These are phyloP conservation scores for Fusarium albosuccineum DNA, from an alignment of 2,329 filamentous ascomycete genomes.

Conservation along the genomic window DNA sequence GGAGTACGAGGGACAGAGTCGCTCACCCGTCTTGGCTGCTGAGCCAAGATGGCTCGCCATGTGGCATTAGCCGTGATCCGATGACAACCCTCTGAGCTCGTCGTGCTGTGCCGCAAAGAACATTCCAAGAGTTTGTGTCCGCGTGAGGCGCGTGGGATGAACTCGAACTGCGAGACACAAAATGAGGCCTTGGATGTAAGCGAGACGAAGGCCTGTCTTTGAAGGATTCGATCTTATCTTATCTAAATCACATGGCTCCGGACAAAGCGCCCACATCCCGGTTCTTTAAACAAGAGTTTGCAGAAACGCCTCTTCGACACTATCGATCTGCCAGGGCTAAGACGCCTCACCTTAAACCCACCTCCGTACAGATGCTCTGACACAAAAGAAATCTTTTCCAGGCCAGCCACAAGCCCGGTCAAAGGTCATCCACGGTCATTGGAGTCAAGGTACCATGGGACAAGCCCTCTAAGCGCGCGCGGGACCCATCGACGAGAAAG, in stretches of 20 bases:
- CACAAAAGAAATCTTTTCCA: constrained; percentile 1
- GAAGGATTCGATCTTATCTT: constrained; percentile 9
- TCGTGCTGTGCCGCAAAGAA: background rate
- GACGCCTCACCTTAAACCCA: constrained; percentile 17
- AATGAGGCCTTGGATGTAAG: background rate
- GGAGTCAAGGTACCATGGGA: background rate
- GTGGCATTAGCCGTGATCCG: background rate
- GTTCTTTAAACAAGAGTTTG: background rate
- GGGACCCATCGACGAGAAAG: background rate
- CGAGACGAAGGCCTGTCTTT: background rate
- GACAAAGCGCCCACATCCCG: background rate
- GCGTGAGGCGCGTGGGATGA: background rate
- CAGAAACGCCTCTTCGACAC: background rate
- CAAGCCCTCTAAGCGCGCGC: background rate
- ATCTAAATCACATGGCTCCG: background rate
- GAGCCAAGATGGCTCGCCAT: background rate
- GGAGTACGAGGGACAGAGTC: background rate
- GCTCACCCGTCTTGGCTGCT: background rate
- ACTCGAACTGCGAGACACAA: background rate
- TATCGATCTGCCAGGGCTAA: constrained; percentile 17
- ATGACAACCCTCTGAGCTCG: too few relatives aligned
- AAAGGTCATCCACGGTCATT: background rate
- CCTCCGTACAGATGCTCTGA: background rate
- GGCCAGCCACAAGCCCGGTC: background rate
- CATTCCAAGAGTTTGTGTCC: background rate